phyloP scores from a whole-genome alignment of 2,329 filamentous ascomycete genomes.

The Paecilomyces sp. region DNA sequence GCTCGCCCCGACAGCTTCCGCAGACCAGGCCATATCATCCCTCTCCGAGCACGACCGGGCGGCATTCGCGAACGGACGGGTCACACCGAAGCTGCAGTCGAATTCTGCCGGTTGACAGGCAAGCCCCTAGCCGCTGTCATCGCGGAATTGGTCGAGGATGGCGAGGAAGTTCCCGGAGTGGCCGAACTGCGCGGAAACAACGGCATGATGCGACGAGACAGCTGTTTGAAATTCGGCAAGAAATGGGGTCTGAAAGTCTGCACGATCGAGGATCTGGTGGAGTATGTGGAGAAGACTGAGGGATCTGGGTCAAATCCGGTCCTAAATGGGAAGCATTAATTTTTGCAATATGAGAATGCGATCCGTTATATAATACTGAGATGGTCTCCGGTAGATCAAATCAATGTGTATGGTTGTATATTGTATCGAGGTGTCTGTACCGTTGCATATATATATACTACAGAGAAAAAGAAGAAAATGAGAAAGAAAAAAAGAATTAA shows the following conservation, averaged over 20 bases:
- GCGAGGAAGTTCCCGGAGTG: slow-evolving; percentile 61
- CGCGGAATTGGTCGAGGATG: slow-evolving; percentile 85
- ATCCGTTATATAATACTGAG: neutral
- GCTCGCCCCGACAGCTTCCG: slow-evolving; percentile 58
- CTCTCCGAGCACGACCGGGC: slow-evolving; percentile 68
- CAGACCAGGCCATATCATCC: slow-evolving; percentile 83
- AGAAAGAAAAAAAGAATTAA: too few species aligned
- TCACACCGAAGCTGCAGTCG: slow-evolving; percentile 89
- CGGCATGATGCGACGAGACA: slow-evolving; percentile 91
- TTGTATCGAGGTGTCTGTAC: too few species aligned
- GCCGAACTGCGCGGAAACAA: slow-evolving; percentile 56
- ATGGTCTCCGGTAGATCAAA: slow-evolving; percentile 1
- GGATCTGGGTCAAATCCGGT: slow-evolving; percentile 29
- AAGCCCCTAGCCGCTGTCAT: slow-evolving; percentile 73
- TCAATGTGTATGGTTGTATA: neutral
- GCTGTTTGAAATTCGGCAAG: slow-evolving; percentile 78
- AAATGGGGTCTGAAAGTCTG: slow-evolving; percentile 87
- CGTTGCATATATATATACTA: too few species aligned
- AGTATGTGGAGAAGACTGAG: slow-evolving; percentile 69
- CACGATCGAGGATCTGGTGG: slow-evolving; percentile 86
- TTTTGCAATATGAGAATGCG: neutral
- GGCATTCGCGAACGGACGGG: slow-evolving; percentile 74
- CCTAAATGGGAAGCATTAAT: slow-evolving; percentile 29
- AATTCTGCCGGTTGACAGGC: slow-evolving; percentile 80
- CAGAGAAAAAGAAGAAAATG: too few species aligned